phyloP scores from a whole-genome alignment of 345 rosid genomes.

The Sapria himalayana region DNA sequence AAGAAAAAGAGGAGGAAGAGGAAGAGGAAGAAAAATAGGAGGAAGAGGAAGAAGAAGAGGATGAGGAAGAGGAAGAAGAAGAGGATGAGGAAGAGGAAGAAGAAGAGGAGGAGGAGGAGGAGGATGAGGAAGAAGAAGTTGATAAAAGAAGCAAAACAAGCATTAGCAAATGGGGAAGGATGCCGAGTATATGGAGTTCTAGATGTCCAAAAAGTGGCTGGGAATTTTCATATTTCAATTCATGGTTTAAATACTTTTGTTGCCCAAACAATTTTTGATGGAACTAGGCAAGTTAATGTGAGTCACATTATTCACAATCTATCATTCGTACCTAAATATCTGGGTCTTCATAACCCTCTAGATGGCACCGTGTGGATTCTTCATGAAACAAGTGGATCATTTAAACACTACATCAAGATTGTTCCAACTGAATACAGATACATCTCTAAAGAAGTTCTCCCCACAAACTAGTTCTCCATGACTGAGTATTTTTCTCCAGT shows the following conservation, averaged over 20 bases:
- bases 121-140: too few species aligned
- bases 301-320: constrained; percentile 77
- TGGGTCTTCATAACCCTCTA: constrained; percentile 89
- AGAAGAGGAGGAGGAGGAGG: too few species aligned
- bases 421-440: constrained; percentile 95
- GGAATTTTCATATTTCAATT: constrained; percentile 94
- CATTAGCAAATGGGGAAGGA: constrained; percentile 73
- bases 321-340: constrained; percentile 90
- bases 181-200: constrained; percentile 92
- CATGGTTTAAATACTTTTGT: constrained; percentile 86
- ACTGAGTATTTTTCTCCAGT: constrained; percentile 76
- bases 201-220: constrained; percentile 97
- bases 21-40: too few species aligned
- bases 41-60: too few species aligned
- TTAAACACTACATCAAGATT: constrained; percentile 92
- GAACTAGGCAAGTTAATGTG: constrained; percentile 62
- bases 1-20: too few species aligned
- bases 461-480: constrained; percentile 87
- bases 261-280: constrained; percentile 93
- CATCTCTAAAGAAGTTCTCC: constrained; percentile 58
- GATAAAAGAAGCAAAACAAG: constrained; percentile 87
- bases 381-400: constrained; percentile 65
- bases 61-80: too few species aligned
- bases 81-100: too few species aligned
- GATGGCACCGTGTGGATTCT: constrained; percentile 57